Conservation (phyloP, 805 yeast genomes). For the Blastobotrys attinorum region DNA sequence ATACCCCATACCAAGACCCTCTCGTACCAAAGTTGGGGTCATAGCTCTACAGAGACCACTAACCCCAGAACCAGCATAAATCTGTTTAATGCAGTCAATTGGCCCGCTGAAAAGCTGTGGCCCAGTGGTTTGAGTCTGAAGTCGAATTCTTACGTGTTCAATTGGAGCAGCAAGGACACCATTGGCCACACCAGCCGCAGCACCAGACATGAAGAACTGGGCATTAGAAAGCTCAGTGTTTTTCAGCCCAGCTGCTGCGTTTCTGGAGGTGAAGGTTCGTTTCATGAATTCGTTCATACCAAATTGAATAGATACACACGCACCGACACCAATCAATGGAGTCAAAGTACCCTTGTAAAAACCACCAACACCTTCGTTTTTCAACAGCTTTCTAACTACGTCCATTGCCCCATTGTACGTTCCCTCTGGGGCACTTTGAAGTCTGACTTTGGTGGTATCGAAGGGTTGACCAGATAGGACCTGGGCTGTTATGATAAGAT, state of each 20-base stretch:
- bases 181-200: constrained; percentile 88
- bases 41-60: constrained; percentile 71
- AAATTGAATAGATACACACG: constrained; percentile 93
- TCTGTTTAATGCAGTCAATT: constrained; percentile 54
- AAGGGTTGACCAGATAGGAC: constrained; percentile 95
- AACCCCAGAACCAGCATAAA: constrained; percentile 47
- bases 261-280: constrained; percentile 48
- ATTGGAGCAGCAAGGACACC: constrained; percentile 87
- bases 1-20: constrained; percentile 74
- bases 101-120: constrained; percentile 62
- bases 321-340: constrained; percentile 92
- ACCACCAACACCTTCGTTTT: constrained; percentile 76
- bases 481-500: constrained; percentile 72
- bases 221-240: constrained; percentile 37
- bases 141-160: constrained; percentile 87
- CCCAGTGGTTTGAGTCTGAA: constrained; percentile 75
- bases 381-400: constrained; percentile 61
- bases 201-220: constrained; percentile 79
- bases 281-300: constrained; percentile 95
- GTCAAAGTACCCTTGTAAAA: constrained; percentile 92
- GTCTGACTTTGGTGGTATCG: constrained; percentile 87
- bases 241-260: constrained; percentile 31
- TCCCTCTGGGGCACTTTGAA: constrained; percentile 81
- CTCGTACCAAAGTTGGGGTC: constrained; percentile 75
- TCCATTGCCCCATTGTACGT: constrained; percentile 65